Evolutionary conservation across 2,329 filamentous ascomycete genomes (phyloP).

Genomic region (Cladosporium halotolerans): DNA sequence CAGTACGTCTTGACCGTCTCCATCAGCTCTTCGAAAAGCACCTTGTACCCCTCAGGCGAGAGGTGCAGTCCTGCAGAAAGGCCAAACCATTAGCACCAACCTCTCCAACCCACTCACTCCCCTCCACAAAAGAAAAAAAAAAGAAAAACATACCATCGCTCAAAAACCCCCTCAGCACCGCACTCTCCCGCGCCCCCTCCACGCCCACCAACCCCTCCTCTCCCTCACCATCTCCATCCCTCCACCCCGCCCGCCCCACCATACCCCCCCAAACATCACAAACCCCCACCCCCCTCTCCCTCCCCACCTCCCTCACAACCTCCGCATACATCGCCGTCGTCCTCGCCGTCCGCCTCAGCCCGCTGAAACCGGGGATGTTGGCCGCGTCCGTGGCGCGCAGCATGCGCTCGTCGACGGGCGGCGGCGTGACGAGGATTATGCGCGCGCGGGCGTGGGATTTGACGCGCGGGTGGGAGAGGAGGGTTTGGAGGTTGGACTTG

Average conservation of each 20-base stretch:
- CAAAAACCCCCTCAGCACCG: conserved; percentile 47
- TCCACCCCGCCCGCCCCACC: conserved; percentile 58
- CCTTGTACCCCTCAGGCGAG: conserved; percentile 48
- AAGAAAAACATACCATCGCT: conserved; percentile 38
- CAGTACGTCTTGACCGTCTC: conserved; percentile 45
- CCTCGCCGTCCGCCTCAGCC: conserved; percentile 48
- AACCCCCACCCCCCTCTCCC: conserved; percentile 51
- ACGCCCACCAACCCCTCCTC: conserved; percentile 49
- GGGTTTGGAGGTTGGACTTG: conserved; percentile 62
- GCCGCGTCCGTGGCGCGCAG: conserved; percentile 42
- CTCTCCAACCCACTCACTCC: not conserved
- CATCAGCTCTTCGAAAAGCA: conserved; percentile 51
- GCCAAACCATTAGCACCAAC: not conserved
- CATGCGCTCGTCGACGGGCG: conserved; percentile 73
- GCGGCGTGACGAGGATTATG: conserved; percentile 73
- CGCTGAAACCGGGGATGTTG: conserved; percentile 30
- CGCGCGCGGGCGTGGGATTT: conserved; percentile 59
- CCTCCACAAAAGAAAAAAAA: not conserved
- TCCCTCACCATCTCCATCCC: conserved; percentile 12
- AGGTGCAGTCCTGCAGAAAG: conserved; percentile 46
- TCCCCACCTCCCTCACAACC: conserved; percentile 59
- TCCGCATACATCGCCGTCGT: conserved; percentile 58
- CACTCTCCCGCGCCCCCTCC: conserved; percentile 52
- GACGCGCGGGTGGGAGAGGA: conserved; percentile 67
- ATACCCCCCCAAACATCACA: conserved; percentile 76